These are phyloP conservation scores for Diaporthe citrichinensis DNA, from an alignment of 2,329 filamentous ascomycete species.

Conservation along the genomic window DNA sequence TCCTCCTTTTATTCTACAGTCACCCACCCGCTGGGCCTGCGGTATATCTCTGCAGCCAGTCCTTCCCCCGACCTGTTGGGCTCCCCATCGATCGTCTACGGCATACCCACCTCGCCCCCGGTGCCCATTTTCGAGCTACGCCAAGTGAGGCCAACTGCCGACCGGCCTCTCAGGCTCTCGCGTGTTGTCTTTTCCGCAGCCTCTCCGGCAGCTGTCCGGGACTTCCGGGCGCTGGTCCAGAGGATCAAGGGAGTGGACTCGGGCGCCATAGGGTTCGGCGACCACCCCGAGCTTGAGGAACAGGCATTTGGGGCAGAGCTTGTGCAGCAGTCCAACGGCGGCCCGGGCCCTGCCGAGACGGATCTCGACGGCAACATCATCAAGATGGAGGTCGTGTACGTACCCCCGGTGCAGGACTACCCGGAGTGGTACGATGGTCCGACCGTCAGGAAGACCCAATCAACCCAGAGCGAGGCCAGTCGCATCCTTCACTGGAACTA, in stretches of 20 bases:
- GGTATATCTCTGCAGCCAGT: slow-evolving; percentile 67
- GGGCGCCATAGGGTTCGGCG: slow-evolving; percentile 46
- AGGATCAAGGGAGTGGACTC: slow-evolving; percentile 51
- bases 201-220: slow-evolving; percentile 74
- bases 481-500: slow-evolving; percentile 66
- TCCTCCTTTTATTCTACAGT: slow-evolving; percentile 88
- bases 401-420: slow-evolving; percentile 53
- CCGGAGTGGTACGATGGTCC: slow-evolving; percentile 53
- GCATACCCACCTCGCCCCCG: slow-evolving; percentile 50
- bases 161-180: slow-evolving; percentile 57
- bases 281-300: slow-evolving; percentile 41
- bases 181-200: slow-evolving; percentile 78
- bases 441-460: slow-evolving; percentile 53
- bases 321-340: neutral
- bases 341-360: slow-evolving; percentile 50
- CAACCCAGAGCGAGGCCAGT: slow-evolving; percentile 56
- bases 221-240: slow-evolving; percentile 79
- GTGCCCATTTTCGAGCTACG: slow-evolving; percentile 62
- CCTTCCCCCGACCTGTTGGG: slow-evolving; percentile 41
- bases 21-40: slow-evolving; percentile 82
- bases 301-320: neutral
- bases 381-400: slow-evolving; percentile 79
- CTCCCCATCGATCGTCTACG: slow-evolving; percentile 59
- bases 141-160: slow-evolving; percentile 55
- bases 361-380: slow-evolving; percentile 85